A percentile compares a stretch with the other conserved stretches of the same genome.
Conservation (phyloP, 225 moss, liverwort and hornwort genomes). For the Pseudisothecium myosuroides region DNA sequence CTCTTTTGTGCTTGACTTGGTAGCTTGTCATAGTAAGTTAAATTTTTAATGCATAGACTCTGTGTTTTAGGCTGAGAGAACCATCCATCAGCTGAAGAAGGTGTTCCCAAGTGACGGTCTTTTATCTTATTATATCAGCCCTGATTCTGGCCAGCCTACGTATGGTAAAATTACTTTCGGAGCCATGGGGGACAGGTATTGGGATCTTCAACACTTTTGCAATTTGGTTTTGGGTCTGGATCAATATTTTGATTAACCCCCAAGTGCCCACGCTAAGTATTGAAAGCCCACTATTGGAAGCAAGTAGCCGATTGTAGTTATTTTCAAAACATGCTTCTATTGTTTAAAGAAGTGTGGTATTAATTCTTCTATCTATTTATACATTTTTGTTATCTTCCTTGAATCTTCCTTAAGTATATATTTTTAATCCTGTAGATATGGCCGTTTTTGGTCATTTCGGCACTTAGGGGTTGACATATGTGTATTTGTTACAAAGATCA, state of each 20-base stretch:
- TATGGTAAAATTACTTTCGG: conserved; percentile 67
- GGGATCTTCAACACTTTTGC: neutral
- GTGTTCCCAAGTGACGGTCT: conserved; percentile 68
- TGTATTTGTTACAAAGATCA: neutral
- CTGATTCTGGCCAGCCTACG: conserved; percentile 48
- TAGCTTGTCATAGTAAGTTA: neutral
- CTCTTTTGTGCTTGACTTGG: neutral
- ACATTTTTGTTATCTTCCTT: neutral
- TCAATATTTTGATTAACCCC: neutral
- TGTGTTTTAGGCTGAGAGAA: conserved; percentile 56
- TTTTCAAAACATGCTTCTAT: neutral
- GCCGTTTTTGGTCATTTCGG: neutral
- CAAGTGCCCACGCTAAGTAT: neutral
- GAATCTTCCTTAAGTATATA: neutral
- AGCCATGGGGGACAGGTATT: conserved; percentile 95
- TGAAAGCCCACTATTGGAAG: neutral
- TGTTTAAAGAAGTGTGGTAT: neutral
- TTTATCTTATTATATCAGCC: conserved; percentile 71
- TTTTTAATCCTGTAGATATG: neutral
- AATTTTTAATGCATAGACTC: neutral
- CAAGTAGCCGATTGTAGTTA: neutral
- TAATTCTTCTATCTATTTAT: neutral
- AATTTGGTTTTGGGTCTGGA: neutral
- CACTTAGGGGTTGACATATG: neutral
- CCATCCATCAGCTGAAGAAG: conserved; percentile 56